Evolutionary conservation across 1,139 yeast species (phyloP), one percentile per base, ranked within the genome.

Genomic region (Meyerozyma guilliermondii): DNA sequence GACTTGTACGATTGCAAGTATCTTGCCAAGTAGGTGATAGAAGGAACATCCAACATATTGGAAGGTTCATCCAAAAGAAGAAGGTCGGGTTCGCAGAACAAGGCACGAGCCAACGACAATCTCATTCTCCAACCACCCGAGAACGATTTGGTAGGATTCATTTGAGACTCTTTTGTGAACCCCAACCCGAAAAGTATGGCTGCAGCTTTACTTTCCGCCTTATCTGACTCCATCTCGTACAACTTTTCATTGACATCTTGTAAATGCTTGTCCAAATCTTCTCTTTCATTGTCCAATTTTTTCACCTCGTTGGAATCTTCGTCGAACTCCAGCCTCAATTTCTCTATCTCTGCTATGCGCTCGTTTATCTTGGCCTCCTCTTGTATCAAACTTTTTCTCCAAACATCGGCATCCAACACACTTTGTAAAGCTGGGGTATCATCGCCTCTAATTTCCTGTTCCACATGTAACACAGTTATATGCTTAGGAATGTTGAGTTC

Each of bases 41-140:
- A 91, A 27, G 98, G 98, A 65, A 92, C 97, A 79, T 92, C 98
- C 95, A 92, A 86, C 97, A 91, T 92, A 83, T 92, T 92, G 52
- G 98, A 91, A 57, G 98, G 98, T 77, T 92, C 98, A 79, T 92
- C 98, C 51, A 92, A 76, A 58, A 92, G 71, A 53, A 92, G 74
- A 52, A 92, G 74, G 63, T 94, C 98, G 0, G 98, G 98, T 62
- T 87, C 86, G 76, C 97, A 92, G 75, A 92, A 92, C 62, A 92
- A 77, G 0, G 98, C 98, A 68, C 98, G 81, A 3, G 98, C 98
- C 49, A 92, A 76, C n/a, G 98, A 87, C 52, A 92, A 77, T 73
- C 98, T 85, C 98, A 92, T 92, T 78, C 98, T 84, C 98, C 98
- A 92, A 81, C 98, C 98, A 78, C 98, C 98, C 43, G 97, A 89